Evolutionary conservation across 305 asterid species (phyloP).

Genomic region (Fraxinus latifolia): DNA sequence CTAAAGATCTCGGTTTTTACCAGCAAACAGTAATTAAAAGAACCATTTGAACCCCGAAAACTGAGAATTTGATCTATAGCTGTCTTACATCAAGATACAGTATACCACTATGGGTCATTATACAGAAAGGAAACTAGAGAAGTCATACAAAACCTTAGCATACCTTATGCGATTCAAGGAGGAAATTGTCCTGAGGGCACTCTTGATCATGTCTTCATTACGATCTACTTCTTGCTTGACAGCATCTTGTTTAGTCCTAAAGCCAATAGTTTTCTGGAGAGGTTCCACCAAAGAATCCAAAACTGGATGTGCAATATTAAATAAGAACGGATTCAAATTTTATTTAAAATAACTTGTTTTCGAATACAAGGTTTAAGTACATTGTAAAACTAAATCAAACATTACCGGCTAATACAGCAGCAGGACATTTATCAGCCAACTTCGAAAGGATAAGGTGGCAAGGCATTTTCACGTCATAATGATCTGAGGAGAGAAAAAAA

Average conservation of each 20-base stretch:
- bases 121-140: background rate
- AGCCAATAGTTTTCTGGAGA: conserved; percentile 79
- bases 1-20: background rate
- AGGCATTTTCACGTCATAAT: conserved; percentile 99
- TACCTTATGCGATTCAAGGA: conserved; percentile 91
- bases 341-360: background rate
- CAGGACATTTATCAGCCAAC: conserved; percentile 93
- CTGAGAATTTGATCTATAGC: background rate
- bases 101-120: background rate
- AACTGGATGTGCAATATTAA: conserved; percentile 42
- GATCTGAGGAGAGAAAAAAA: conserved; percentile 54
- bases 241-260: conserved; percentile 90
- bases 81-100: background rate
- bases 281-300: conserved; percentile 96
- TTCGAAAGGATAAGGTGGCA: conserved; percentile 98
- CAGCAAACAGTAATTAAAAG: background rate
- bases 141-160: background rate
- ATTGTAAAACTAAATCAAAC: conserved; percentile 15
- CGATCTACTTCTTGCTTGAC: conserved; percentile 98
- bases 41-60: background rate
- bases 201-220: conserved; percentile 94
- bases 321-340: conserved; percentile 16
- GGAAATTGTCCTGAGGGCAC: conserved; percentile 92
- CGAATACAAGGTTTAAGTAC: background rate
- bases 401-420: conserved; percentile 96